Conservation (phyloP, 805 yeast genomes). For the Helenozyma rhizophorensis region DNA sequence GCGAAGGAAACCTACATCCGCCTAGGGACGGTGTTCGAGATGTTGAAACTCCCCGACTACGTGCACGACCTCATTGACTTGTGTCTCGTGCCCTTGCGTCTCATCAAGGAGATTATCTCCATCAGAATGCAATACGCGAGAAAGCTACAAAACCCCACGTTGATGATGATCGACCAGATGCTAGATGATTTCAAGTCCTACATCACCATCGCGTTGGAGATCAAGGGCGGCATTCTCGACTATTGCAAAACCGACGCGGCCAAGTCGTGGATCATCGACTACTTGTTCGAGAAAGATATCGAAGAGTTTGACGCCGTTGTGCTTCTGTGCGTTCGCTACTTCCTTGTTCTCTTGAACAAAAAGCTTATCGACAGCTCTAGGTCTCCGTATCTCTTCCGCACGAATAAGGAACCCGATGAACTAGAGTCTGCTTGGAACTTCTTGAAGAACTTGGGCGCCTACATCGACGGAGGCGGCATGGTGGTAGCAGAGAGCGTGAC, state of each 20-base stretch:
- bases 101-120: conserved; percentile 74
- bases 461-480: conserved; percentile 74
- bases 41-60: conserved; percentile 70
- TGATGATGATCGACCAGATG: conserved; percentile 95
- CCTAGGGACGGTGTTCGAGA: conserved; percentile 57
- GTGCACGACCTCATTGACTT: conserved; percentile 60
- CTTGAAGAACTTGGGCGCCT: conserved; percentile 70
- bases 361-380: conserved; percentile 76
- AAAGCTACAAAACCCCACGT: conserved; percentile 76
- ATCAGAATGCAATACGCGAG: conserved; percentile 74
- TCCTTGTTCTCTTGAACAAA: conserved; percentile 64
- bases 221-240: conserved; percentile 62
- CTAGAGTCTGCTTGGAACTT: conserved; percentile 78
- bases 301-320: conserved; percentile 59
- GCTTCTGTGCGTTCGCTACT: conserved; percentile 67
- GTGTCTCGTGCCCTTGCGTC: conserved; percentile 69
- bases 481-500: conserved; percentile 77
- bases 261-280: conserved; percentile 68
- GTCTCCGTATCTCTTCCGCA: conserved; percentile 59
- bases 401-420: conserved; percentile 89
- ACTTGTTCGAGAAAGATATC: conserved; percentile 52
- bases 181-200: conserved; percentile 79
- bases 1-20: conserved; percentile 68
- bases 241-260: conserved; percentile 51
- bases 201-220: conserved; percentile 67